Conservation (phyloP, 2,329 filamentous ascomycete genomes). For the Escovopsis sp. region DNA sequence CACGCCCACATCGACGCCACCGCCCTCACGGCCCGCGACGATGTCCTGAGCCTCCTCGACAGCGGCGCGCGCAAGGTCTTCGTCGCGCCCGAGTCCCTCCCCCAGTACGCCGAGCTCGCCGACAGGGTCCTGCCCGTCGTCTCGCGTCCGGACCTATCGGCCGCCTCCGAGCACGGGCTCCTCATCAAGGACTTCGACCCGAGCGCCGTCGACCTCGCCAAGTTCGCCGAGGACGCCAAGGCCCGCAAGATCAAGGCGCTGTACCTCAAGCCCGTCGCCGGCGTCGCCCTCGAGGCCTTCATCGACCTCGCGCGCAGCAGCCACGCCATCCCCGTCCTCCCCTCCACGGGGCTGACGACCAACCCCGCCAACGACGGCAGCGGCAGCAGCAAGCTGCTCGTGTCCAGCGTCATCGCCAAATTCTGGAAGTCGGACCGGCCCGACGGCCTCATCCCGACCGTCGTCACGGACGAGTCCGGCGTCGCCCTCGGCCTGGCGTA, state of each 20-base stretch:
- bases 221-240: constrained; percentile 31
- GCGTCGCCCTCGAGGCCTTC: constrained; percentile 30
- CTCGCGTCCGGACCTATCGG: constrained; percentile 29
- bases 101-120: constrained; percentile 37
- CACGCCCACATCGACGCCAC: constrained; percentile 67
- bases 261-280: constrained; percentile 36
- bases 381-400: constrained; percentile 32
- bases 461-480: constrained; percentile 81
- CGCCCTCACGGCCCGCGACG: constrained; percentile 49
- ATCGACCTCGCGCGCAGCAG: constrained; percentile 33
- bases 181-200: constrained; percentile 39
- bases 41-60: constrained; percentile 70
- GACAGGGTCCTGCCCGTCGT: constrained; percentile 40
- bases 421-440: constrained; percentile 68
- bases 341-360: constrained; percentile 55
- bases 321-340: constrained; percentile 57
- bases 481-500: constrained; percentile 82
- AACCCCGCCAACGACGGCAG: constrained; percentile 37
- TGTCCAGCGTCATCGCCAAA: constrained; percentile 59
- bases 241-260: constrained; percentile 31
- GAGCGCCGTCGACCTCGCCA: constrained; percentile 22
- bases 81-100: constrained; percentile 56
- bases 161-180: constrained; percentile 33
- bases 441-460: constrained; percentile 75
- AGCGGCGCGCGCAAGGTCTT: constrained; percentile 76